Base-by-base conservation (phyloP, 176 grass and related monocot genomes). In the Juncus effusus region DNA sequence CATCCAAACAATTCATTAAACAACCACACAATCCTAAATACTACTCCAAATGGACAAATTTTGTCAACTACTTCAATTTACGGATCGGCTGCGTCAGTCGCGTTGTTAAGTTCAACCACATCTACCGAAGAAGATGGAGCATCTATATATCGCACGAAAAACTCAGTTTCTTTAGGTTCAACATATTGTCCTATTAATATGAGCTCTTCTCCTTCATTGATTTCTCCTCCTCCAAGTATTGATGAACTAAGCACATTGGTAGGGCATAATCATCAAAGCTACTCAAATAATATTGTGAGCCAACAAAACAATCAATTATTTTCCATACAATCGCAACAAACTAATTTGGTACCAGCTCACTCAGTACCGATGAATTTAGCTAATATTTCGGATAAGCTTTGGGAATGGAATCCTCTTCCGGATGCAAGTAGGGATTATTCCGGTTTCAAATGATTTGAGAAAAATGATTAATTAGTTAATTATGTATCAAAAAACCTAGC, bases 191-290 rank as follows among this genome's bases (percentile, higher is more conserved):
- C 90, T 52, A 76, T 90, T 53, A 83, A 78, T 73, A 72, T 87
- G 42, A 75, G 76, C 53, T 80, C 72, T 74, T 74, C 84, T 47
- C 69, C 85, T 6, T 76, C 84, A 37, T 79, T 86, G 74, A 80
- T 79, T 62, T 51, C 51, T 42, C 73, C 70, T 44, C 45, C 83
- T 5, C 74, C 69, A 5, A 62, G 74, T 65, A 79, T 84, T 51
- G 95, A 87, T 40, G 95, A 99, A 5, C 72, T 99, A n/a, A 94
- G 83, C 60, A 74, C 82, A 13, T 62, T 99, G 50, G 78, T 86
- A 40, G 74, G 79, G 10, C 69, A 84, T 28, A 47, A 47, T 51
- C 62, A 79, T 49, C 9, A 86, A 7, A 8, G 54, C 79, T 85
- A 92, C 56, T 57, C n/a, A 42, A 87, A 77, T 70, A 73, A 61